Evolutionary conservation across 2,329 filamentous ascomycete species (phyloP), one percentile per base, ranked within the genome.

Genomic region (Daldinia sp.): DNA sequence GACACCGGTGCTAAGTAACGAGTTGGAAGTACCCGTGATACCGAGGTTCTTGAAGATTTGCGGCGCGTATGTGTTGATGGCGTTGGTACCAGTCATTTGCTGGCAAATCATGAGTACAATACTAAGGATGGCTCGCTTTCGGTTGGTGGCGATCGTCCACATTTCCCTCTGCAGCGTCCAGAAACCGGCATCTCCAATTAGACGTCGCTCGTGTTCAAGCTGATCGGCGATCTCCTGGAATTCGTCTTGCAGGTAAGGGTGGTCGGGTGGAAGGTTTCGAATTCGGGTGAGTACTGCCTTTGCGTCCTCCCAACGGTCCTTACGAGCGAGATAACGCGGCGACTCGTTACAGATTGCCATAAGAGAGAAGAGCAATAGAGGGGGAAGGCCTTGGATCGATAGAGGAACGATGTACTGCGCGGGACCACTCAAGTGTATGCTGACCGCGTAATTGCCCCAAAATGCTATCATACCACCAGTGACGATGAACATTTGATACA

Each of bases 331-430:
- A 80, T 85, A 90, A 47, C 88, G 81, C 3, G 87, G 87, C 0
- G 85, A 88, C 70, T 90, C 88, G 70, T 85, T 83, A 79, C 85
- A 87, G 47, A 89, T 75, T 1, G 85, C 72, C 85, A 90, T 90
- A 68, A 85, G 82, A 39, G 77, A 52, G 63, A 87, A 81, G 2
- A 90, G 81, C 21, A 89, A 76, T 4, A 86, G 69, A 3, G 87
- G 86, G 0, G 88, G 88, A 1, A 91, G 78, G 17, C 82, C 85
- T 72, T 90, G 88, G 70, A 90, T 81, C 39, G 84, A 81, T 6
- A 91, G 80, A 0, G 88, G 88, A 1, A 89, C 80, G 50, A 88
- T 81, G 74, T 85, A 88, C 67, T 72, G 70, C 9, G 66, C 67
- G 8, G 66, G 50, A 8, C 71, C 72, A 0, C 23, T 50, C 30